Base-by-base conservation (phyloP, 169 alveolate genomes). In the Eimeria tenella region DNA sequence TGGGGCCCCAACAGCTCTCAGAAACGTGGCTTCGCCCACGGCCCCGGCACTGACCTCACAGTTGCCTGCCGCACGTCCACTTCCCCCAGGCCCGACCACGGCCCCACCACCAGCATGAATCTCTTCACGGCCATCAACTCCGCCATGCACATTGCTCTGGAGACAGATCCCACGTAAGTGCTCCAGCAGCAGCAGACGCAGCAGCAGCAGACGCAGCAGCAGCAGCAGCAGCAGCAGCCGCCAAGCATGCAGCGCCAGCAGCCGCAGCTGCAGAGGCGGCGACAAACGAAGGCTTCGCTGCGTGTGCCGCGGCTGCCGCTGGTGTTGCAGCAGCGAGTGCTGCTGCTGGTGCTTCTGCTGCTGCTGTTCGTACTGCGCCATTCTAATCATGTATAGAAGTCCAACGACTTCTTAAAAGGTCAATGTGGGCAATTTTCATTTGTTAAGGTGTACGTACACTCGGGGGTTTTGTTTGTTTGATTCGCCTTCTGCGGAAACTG, bases 121-220 rank as follows among this genome's bases (percentile, higher is more conserved):
- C 97, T 98, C 97, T 97, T 98, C 92, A 95, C 98, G 70, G 99
- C 99, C 25, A 97, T 98, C 81, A 97, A 97, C 96, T 97, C 98
- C 81, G 99, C 99, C 55, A 95, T 98, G 94, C 99, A 98, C 96
- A 97, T 97, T 53, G 98, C 98, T 31, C 94, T 98, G 96, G 98
- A 96, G 77, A 96, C 97, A 25, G 99, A 98, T 94, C 97, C 98
- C 93, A 97, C 97, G 98, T 97, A 96, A 53, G 97, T 95, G n/a
- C 49, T 23, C 49, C 63, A 17, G 31, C 49, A 31, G 9, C 7
- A 31, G 42, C 42, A 31, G 42, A 0, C 0, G 42, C 0, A 0
- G 75, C 79, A 68, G 52, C 82, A 25, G 82, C 77, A 68, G 82
- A 53, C 13, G 23, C 25, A 31, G 82, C 58, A 71, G 82, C 81